Evolutionary conservation across 2,329 filamentous ascomycete species (phyloP), one percentile per base, ranked within the genome.

Genomic region (Colletotrichum cuscutae): DNA sequence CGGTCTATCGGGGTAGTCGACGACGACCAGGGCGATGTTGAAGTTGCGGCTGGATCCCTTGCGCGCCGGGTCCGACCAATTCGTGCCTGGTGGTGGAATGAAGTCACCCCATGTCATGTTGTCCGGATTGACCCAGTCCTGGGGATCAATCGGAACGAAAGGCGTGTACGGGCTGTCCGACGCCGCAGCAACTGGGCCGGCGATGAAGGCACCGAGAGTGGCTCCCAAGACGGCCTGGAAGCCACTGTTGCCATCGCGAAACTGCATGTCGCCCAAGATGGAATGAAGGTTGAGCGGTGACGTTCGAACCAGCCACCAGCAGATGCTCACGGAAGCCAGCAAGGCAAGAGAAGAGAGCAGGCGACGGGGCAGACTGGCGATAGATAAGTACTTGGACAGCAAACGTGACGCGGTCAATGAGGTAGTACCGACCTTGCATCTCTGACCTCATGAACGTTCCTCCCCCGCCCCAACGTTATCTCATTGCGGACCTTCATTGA

Each of bases 91-190:
- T 1, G 85, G 85, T 19, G 79, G 78, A 12, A 81, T 81, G 75
- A 83, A 89, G 73, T 89, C 86, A 6, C 77, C 82, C 86, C 85
- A 87, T 11, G 85, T 87, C 86, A 89, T 88, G 77, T 87, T 84
- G 73, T 88, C 86, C 0, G 86, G 86, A 71, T 88, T 88, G 8
- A 86, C 85, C 84, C 86, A 88, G 42, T 86, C 82, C 76, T 89
- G 87, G 52, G 83, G 82, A 75, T 89, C 87, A 46, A 89, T 81
- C 3, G 86, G 80, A 19, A 82, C 79, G 75, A 89, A 89, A 0
- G 87, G 86, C 57, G 86, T 82, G 22, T 71, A 68, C 13, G 72
- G 28, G 42, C n/a, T 62, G 66, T 65, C 73, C 11, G 68, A 62
- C 2, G 58, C 65, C 4, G 62, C 65, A 11, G 52, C 59, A 9